Percentiles rank a stretch among this genome's conserved stretches.
Conservation (phyloP, 2,329 filamentous ascomycete genomes). For the Penicillium sp. region DNA sequence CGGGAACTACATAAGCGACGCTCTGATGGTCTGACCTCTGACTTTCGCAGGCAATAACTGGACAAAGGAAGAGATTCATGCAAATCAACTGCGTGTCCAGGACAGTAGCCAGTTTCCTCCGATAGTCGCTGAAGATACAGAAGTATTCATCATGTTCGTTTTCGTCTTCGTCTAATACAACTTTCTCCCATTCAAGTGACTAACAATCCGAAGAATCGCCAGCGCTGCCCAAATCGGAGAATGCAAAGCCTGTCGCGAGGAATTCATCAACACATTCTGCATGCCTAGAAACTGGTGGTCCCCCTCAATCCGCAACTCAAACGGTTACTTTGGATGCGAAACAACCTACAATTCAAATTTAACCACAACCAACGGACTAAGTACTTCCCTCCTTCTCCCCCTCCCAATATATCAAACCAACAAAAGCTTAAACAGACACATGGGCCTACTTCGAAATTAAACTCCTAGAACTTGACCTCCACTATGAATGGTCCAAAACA, state of each 20-base stretch:
- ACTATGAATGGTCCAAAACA: conserved; percentile 19
- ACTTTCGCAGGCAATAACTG: background rate
- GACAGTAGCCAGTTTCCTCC: background rate
- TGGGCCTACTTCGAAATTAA: conserved; percentile 25
- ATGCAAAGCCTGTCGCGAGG: background rate
- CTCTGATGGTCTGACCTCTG: background rate
- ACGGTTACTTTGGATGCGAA: conserved; percentile 3
- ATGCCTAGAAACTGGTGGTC: background rate
- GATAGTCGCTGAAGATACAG: background rate
- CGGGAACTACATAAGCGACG: no score
- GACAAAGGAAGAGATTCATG: background rate
- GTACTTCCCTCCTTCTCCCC: background rate
- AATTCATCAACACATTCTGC: conserved; percentile 2
- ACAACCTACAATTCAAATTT: background rate
- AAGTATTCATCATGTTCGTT: background rate
- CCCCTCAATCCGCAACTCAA: background rate
- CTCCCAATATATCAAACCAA: background rate
- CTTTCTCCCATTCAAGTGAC: no score
- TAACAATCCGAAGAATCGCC: background rate
- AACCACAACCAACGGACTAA: background rate
- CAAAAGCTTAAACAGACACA: conserved; percentile 10
- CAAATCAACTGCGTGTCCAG: background rate
- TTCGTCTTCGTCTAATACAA: background rate
- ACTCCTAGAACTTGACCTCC: background rate
- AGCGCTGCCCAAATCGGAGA: background rate